Evolutionary conservation across 192 early-diverging fungal species (phyloP).

Genomic region (Backusella tuberculispora): DNA sequence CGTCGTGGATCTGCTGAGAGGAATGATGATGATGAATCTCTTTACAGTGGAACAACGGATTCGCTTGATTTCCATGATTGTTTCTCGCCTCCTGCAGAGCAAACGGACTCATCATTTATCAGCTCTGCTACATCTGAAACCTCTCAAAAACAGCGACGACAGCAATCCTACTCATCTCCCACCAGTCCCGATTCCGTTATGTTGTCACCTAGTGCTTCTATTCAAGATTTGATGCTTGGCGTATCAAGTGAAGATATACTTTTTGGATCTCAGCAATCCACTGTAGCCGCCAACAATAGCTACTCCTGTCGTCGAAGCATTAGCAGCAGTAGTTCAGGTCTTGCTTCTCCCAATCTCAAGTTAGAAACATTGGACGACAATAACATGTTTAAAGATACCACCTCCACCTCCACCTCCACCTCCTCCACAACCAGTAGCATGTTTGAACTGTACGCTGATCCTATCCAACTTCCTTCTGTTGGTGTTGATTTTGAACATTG

Average conservation of each 20-base stretch:
- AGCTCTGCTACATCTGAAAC: too few species aligned
- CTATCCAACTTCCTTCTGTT: constrained; percentile 15
- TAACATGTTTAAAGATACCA: constrained; percentile 12
- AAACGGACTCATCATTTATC: background rate
- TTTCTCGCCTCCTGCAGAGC: constrained; percentile 29
- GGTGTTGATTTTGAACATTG: constrained; percentile 24
- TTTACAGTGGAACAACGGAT: constrained; percentile 29
- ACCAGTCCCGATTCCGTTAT: constrained; percentile 1
- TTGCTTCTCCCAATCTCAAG: background rate
- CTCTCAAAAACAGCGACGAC: background rate
- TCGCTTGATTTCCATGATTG: constrained; percentile 31
- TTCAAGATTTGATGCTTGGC: constrained; percentile 1
- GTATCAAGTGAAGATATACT: background rate
- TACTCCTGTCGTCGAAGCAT: background rate
- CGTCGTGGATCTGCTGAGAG: background rate
- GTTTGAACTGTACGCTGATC: constrained; percentile 15
- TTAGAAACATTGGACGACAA: background rate
- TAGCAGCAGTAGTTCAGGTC: background rate
- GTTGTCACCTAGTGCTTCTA: background rate
- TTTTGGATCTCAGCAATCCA: background rate
- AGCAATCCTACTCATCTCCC: background rate
- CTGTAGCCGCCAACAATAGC: background rate
- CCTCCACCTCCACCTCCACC: too few species aligned
- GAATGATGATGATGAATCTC: constrained; percentile 21
- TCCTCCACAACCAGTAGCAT: background rate